A percentile compares a stretch with the other conserved stretches of the same genome.
Conservation (phyloP, 1,284 basidiomycete species). For the Pseudozyma flocculosa region DNA sequence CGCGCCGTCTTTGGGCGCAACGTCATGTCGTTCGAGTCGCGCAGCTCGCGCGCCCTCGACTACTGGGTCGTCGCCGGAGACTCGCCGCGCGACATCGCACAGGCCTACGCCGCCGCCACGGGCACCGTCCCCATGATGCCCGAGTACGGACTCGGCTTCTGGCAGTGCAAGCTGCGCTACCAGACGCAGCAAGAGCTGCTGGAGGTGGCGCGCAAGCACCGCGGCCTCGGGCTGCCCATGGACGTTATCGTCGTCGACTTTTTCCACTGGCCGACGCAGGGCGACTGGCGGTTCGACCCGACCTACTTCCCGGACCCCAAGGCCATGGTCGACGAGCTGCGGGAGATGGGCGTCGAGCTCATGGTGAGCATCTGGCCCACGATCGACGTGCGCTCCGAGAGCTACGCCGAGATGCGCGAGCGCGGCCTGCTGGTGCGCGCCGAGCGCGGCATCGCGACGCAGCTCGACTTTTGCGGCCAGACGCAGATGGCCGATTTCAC, state of each 20-base stretch:
- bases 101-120: constrained; percentile 10
- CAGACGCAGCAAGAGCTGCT: constrained; percentile 21
- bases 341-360: constrained; percentile 8
- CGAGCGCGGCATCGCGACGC: constrained; percentile 8
- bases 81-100: constrained; percentile 7
- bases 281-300: constrained; percentile 18
- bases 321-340: constrained; percentile 20
- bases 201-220: constrained; percentile 14
- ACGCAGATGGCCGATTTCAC: constrained; percentile 18
- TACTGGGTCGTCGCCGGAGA: constrained; percentile 25
- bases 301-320: constrained; percentile 22
- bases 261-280: constrained; percentile 23
- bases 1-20: constrained; percentile 18
- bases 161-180: constrained; percentile 22
- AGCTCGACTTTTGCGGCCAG: constrained; percentile 13
- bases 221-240: constrained; percentile 10
- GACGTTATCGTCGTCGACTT: constrained; percentile 22
- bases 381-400: constrained; percentile 12
- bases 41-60: constrained; percentile 12
- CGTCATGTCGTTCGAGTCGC: constrained; percentile 19
- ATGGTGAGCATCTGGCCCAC: constrained; percentile 29
- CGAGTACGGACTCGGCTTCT: constrained; percentile 17
- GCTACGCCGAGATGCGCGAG: constrained; percentile 14
- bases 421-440: constrained; percentile 11
- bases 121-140: constrained; percentile 22